Conservation (phyloP, 2,329 filamentous ascomycete genomes). For the Monosporascus sp. region DNA sequence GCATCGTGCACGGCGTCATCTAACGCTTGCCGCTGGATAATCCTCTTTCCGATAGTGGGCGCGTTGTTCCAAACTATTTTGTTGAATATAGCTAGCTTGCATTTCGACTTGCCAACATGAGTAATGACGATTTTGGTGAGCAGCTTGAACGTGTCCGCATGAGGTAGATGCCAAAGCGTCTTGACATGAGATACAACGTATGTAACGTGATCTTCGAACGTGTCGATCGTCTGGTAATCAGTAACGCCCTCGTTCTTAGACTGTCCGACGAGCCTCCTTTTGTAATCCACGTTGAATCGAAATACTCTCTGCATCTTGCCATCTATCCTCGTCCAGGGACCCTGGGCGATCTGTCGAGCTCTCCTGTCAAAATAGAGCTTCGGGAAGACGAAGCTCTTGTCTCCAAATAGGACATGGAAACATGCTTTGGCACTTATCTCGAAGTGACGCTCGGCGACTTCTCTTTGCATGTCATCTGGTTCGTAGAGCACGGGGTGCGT, state of each 20-base stretch:
- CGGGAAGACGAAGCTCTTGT: constrained; percentile 92
- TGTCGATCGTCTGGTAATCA: constrained; percentile 83
- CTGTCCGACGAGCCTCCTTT: constrained; percentile 56
- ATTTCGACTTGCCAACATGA: constrained; percentile 84
- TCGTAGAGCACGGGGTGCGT: constrained; percentile 76
- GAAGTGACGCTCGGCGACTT: constrained; percentile 75
- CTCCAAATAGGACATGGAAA: constrained; percentile 94
- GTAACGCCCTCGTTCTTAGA: constrained; percentile 57
- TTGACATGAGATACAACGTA: constrained; percentile 60
- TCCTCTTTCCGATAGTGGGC: constrained; percentile 53
- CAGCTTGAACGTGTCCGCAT: constrained; percentile 71
- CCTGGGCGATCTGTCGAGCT: constrained; percentile 75
- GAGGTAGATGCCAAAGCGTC: constrained; percentile 78
- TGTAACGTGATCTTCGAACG: constrained; percentile 68
- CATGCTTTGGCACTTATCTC: constrained; percentile 89
- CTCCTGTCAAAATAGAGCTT: constrained; percentile 80
- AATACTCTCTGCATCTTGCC: constrained; percentile 73
- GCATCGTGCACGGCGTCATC: constrained; percentile 69
- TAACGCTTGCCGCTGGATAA: constrained; percentile 66
- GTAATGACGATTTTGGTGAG: constrained; percentile 92
- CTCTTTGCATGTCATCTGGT: constrained; percentile 71
- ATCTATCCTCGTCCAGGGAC: constrained; percentile 72
- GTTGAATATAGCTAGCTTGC: constrained; percentile 83
- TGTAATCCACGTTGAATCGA: constrained; percentile 67
- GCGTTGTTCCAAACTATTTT: constrained; percentile 80